These are phyloP conservation scores for Candida berthetii DNA, from an alignment of 805 yeast species.

Conservation along the genomic window DNA sequence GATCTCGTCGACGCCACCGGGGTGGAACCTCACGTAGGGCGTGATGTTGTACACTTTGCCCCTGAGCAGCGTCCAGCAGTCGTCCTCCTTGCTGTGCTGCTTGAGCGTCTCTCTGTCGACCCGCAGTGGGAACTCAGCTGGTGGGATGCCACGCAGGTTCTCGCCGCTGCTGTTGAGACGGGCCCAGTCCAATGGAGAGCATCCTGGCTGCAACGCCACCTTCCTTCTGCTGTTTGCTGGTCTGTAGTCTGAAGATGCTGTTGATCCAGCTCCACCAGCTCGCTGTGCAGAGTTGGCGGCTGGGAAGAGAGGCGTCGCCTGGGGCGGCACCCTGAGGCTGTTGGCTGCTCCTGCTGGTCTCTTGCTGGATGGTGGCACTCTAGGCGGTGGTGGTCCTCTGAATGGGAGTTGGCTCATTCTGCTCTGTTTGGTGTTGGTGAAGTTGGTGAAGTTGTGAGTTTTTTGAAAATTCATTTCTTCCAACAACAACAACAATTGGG, in stretches of 20 bases:
- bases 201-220: constrained; percentile 68
- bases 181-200: constrained; percentile 88
- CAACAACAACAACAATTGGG: too few species aligned
- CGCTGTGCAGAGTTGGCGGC: constrained; percentile 12
- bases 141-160: constrained; percentile 47
- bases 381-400: neutral
- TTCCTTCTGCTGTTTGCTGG: constrained; percentile 32
- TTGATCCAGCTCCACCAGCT: constrained; percentile 5
- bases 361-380: neutral
- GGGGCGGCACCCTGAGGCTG: neutral
- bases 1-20: constrained; percentile 83
- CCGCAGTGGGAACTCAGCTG: constrained; percentile 48
- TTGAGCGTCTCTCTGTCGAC: constrained; percentile 52
- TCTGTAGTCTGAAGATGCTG: neutral
- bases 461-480: too few species aligned
- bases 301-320: constrained; percentile 8
- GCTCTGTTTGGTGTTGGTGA: too few species aligned
- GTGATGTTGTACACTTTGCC: constrained; percentile 86
- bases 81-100: constrained; percentile 51
- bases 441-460: too few species aligned
- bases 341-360: neutral
- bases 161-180: constrained; percentile 38
- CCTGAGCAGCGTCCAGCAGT: constrained; percentile 81
- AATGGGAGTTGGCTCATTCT: neutral
- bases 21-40: constrained; percentile 79